Base-by-base conservation (phyloP, 1,284 basidiomycete genomes). In the Sutorius eximius region DNA sequence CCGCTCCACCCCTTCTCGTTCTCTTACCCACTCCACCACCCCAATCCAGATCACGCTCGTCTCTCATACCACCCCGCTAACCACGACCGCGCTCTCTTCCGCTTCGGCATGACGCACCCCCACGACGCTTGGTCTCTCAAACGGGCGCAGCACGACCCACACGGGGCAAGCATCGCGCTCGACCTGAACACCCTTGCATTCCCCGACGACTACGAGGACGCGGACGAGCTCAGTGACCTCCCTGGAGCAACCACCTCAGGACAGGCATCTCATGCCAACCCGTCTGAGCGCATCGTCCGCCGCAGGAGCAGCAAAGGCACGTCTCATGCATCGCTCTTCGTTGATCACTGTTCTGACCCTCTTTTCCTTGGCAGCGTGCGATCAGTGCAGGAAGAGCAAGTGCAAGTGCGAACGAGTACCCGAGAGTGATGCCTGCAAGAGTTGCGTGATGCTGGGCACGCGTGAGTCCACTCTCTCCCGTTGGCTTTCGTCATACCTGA, bases 221-320 rank as follows among this genome's bases (percentile, higher is more conserved):
- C 65, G 7, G 70, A 77, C 44, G 80, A 82, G 15, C 69, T 81
- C 48, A 65, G 73, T 22, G 77, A 81, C 48, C 59, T 77, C 13
- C 67, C 73, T 0, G 49, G 46, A 36, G 45, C 60, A 49, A 36
- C 50, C 60, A 16, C 55, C 42, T 47, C 59, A 60, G 56, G 61
- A 56, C 9, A 40, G 59, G 49, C 45, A 1, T 59, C 66, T 8
- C 59, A 63, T 33, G 56, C 58, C 6, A 66, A 66, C 38, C 62
- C 71, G 44, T 61, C 71, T 7, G 83, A 83, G 49, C 82, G 82
- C 65, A 66, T 79, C 54, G 70, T 89, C 46, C 75, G 86, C 49
- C 75, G 85, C 53, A 67, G 82, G 54, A 83, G 87, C 63, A 88
- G 86, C 67, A 90, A 89, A 81, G 85, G 86, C 80, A 58, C 30